Percentiles rank a stretch among this genome's conserved stretches.
Evolutionary conservation across 768 basidiomycete genomes (phyloP).

Genomic region (Suillus bovinus): DNA sequence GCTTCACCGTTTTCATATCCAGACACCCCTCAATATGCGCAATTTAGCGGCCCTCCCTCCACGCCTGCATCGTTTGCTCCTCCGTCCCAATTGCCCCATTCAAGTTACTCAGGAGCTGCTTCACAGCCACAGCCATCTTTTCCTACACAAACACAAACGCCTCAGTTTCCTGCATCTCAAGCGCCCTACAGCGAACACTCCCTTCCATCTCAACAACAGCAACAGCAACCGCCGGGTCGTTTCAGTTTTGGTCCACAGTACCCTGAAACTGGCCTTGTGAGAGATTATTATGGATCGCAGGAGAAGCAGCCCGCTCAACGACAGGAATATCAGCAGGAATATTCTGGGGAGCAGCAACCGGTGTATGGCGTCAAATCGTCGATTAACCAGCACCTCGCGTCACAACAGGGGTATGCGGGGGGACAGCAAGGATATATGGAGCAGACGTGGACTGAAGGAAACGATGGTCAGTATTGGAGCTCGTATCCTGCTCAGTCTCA

Average conservation of each 20-base stretch:
- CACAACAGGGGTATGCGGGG: background rate
- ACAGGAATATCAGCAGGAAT: background rate
- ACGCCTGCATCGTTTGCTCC: constrained; percentile 1
- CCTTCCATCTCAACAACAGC: background rate
- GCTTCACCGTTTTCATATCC: constrained; percentile 1
- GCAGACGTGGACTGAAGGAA: background rate
- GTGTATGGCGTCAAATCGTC: background rate
- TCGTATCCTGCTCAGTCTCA: constrained; percentile 2
- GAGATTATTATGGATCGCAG: constrained; percentile 3
- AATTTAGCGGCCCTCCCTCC: background rate
- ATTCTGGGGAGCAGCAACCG: background rate
- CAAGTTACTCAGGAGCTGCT: background rate
- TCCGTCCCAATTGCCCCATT: background rate
- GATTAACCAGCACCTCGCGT: background rate
- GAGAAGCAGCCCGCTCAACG: background rate
- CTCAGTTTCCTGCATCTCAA: background rate
- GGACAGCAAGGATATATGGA: background rate
- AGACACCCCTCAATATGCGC: constrained; percentile 1
- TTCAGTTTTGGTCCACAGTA: constrained; percentile 1
- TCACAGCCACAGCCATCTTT: background rate
- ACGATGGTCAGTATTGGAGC: background rate
- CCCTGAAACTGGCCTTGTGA: background rate
- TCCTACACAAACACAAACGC: background rate
- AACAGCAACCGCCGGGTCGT: background rate
- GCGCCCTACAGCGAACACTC: background rate